Evolutionary conservation across 2,329 filamentous ascomycete species (phyloP), one percentile per base, ranked within the genome.

Genomic region (Penicillium griseofulvum): DNA sequence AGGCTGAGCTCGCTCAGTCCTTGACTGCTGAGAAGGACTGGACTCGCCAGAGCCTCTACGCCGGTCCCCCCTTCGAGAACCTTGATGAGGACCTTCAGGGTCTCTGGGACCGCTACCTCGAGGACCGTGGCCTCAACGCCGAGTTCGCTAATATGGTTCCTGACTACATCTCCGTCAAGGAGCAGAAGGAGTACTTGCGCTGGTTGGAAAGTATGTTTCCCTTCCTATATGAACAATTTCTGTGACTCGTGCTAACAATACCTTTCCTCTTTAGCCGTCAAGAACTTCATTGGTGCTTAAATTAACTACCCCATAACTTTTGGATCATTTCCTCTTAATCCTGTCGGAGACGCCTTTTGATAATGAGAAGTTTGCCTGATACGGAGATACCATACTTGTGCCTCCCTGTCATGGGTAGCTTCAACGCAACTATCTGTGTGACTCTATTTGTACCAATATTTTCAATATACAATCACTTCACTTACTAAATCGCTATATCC

Each of bases 131-230:
- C 62, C 85, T 99, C 76, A 91, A 93, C 69, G 87, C 88, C 66
- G 84, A 87, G 56, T 83, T 99, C 67, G 93, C 92, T 51, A 79
- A 92, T 64, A 97, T 97, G 76, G 87, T 96, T 42, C 91, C 92
- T 36, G 92, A 97, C 74, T 99, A 96, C 79, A 92, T 97, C 70
- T 91, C 97, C 73, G 85, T 89, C 78, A 99, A 99, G 87, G 94
- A 99, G 85, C 93, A 97, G 85, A 89, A 87, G 78, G 94, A 99
- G 83, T 99, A 99, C 76, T 80, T 95, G 59, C 80, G 83, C 63
- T 99, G 95, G 94, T 80, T 99, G 74, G 83, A 86, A 75, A 85
- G 83, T 83, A 74, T 75, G 81, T 68, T 51, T 52, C 52, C 43
- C 46, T 46, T 53, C 12, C 19, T 45, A 33, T 14, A n/a, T 10